Percentiles rank a stretch among this genome's conserved stretches.
Conservation (phyloP, 768 basidiomycete species). For the Lactarius trivialis region DNA sequence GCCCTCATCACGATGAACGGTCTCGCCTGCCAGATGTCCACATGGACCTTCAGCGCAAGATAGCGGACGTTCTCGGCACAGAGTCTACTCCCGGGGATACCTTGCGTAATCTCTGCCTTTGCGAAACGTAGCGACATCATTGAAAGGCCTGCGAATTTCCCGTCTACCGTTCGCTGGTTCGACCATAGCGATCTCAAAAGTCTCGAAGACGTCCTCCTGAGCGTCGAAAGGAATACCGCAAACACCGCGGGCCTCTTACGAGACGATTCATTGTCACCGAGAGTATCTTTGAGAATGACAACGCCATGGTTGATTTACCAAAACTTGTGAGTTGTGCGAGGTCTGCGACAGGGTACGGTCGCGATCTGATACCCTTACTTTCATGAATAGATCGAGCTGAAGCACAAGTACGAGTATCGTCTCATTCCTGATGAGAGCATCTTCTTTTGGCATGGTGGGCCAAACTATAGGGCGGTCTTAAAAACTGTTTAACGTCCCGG, state of each 20-base stretch:
- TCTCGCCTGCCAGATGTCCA: constrained; percentile 70
- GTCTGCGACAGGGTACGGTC: not conserved
- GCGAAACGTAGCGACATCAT: no score
- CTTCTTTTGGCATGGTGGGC: constrained; percentile 90
- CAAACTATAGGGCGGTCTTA: constrained; percentile 90
- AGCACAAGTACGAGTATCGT: constrained; percentile 92
- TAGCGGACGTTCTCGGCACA: constrained; percentile 85
- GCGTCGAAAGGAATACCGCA: no score
- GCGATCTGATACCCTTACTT: no score
- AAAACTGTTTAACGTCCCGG: constrained; percentile 89
- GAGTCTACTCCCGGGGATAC: constrained; percentile 94
- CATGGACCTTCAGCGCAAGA: constrained; percentile 77
- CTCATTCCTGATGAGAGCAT: constrained; percentile 90
- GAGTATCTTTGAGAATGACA: constrained; percentile 94
- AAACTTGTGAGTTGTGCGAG: constrained; percentile 59
- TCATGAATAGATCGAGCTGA: constrained; percentile 75
- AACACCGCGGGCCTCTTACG: no score
- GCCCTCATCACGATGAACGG: not conserved
- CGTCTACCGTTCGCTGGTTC: constrained; percentile 89
- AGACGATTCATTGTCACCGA: no score
- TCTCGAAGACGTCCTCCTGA: no score
- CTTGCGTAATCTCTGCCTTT: no score
- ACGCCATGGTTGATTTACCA: constrained; percentile 86
- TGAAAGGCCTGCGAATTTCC: no score
- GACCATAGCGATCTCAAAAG: constrained; percentile 96